Evolutionary conservation across 371 early-diverging fungal genomes (phyloP).

Genomic region (Apophysomyces trapeziformis): DNA sequence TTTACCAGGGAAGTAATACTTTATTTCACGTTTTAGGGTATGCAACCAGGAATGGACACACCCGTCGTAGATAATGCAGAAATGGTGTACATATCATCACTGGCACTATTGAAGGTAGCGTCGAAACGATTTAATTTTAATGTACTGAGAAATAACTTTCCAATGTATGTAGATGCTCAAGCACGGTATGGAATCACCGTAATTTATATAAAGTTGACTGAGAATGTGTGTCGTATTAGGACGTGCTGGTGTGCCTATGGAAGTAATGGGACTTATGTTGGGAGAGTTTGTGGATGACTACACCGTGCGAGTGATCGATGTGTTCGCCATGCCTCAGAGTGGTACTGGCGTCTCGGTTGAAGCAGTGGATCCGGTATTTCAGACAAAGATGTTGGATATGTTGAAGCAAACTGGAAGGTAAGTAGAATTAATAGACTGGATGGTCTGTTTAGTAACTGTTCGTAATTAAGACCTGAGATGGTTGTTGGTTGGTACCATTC

Average conservation of each 20-base stretch:
- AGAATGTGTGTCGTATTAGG: conserved; percentile 57
- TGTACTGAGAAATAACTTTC: not conserved
- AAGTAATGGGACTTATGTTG: conserved; percentile 99
- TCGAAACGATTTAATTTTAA: not conserved
- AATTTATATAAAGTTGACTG: not conserved
- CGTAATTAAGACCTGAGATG: conserved; percentile 86
- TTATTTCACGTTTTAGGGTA: conserved; percentile 23
- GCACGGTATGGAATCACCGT: conserved; percentile 65
- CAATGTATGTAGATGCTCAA: conserved; percentile 80
- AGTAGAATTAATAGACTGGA: not conserved
- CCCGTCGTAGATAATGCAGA: conserved; percentile 98
- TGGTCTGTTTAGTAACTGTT: not conserved
- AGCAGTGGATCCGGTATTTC: conserved; percentile 99
- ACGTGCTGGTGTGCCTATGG: conserved; percentile 99
- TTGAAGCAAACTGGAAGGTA: conserved; percentile 98
- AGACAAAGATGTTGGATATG: conserved; percentile 99
- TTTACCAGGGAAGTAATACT: not conserved
- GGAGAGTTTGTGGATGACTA: conserved; percentile 99
- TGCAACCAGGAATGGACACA: conserved; percentile 84
- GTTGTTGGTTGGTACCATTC: conserved; percentile 99
- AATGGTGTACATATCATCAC: conserved; percentile 99
- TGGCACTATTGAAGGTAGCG: conserved; percentile 96
- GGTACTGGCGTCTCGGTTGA: conserved; percentile 99
- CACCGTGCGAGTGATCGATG: conserved; percentile 99
- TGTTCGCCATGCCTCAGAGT: conserved; percentile 99